Evolutionary conservation across 192 early-diverging fungal genomes (phyloP), one percentile per base, ranked within the genome.

Genomic region (Chytriomyces hyalinus): DNA sequence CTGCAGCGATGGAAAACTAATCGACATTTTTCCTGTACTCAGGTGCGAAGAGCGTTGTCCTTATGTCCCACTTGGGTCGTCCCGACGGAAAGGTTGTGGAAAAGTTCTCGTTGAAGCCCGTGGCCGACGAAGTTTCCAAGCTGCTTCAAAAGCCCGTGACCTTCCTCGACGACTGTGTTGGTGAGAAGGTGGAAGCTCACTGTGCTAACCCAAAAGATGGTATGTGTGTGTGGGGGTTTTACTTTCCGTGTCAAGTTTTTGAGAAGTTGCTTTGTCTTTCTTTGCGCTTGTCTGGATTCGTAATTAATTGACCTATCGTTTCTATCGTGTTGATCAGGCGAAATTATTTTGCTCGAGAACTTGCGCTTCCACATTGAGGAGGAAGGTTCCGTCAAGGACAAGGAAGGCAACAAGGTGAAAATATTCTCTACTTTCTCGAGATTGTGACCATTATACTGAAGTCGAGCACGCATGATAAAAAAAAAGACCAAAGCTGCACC

Each of bases 351-450:
- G 49, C 84, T 99, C 70, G 97, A 99, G 86, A 99, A 99, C 88
- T 86, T 98, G 76, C 92, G 97, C 65, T 99, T 95, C 94, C 96
- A 99, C 81, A 91, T 95, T 77, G 97, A 97, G 89, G 97, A 98
- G 82, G 97, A 98, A 81, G 97, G 97, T 72, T 92, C 91, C 76
- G 85, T 87, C 80, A 97, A 97, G 91, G 92, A 97, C 84, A 91
- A 87, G 78, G 87, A 92, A 6, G 94, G 94, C 66, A 94, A 94
- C 62, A 98, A 95, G 88, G 84, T 85, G 51, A 28, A 50, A 17
- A n/a, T 20, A 57, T 57, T 15, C 65, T 8, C 49, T 15, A 53
- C 6, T 70, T 53, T 17, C 49, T 47, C 26, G 26, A 43, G 4
- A 48, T 73, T 5, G 3, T 20, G 20, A 57, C 2, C 20, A 57